Evolutionary conservation across 148 eudicot species (phyloP), one percentile per base, ranked within the genome.

Genomic region (Fagopyrum esculentum): DNA sequence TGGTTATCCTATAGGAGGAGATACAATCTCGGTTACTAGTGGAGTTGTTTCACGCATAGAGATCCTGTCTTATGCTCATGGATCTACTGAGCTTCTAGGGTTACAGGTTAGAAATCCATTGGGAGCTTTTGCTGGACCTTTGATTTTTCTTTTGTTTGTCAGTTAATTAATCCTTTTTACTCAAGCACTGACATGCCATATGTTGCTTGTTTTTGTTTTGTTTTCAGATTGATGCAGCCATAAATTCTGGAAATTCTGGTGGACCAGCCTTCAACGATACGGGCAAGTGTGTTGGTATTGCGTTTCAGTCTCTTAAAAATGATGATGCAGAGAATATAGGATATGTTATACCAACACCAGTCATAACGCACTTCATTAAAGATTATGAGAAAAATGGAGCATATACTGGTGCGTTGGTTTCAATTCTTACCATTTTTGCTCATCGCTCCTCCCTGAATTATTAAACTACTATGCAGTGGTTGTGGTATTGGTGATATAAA

Each of bases 311-410:
- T 35, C 81, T 85, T 74, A 81, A 79, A 46, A 74, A 80, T 43
- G 87, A 80, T 3, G 85, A 82, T 59, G 85, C 69, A 0, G 85
- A 85, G 75, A 85, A 85, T 68, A 83, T 83, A 71, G 85, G 84
- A 52, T 83, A 83, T 72, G 84, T 85, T 49, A 85, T 85, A 78
- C 88, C 85, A 73, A 85, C 85, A 3, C 80, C 88, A n/a, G 85
- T 85, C 59, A 78, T 85, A 17, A 54, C 19, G 69, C 88, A 85
- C 71, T 85, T 85, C 49, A 80, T 85, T 16, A 71, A 51, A 8
- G 88, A 85, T 49, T 85, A 82, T 77, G 88, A 78, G 76, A 79
- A 79, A 74, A 85, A 85, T 75, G 88, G 82, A 74, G 78, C 71
- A 46, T 85, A 83, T 85, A 82, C 85, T 29, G 88, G 88, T 85